These are phyloP conservation scores for Trichoderma koningiopsis DNA, from an alignment of 2,329 filamentous ascomycete genomes.

Conservation along the genomic window DNA sequence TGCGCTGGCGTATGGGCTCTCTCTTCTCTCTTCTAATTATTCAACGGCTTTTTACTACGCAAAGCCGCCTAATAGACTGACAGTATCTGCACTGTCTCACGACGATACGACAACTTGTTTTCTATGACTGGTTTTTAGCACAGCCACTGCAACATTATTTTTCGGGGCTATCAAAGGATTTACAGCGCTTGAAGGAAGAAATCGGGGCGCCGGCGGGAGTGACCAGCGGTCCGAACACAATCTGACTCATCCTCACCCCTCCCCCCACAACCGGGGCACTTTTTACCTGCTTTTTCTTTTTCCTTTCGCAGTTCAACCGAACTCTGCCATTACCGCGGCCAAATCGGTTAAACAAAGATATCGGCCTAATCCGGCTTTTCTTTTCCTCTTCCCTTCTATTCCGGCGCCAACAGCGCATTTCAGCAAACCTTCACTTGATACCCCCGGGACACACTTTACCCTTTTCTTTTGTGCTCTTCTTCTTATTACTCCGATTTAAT, in stretches of 20 bases:
- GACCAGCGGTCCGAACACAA: conserved; percentile 6
- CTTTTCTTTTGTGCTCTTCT: background rate
- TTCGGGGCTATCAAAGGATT: conserved; percentile 18
- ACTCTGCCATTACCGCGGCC: conserved; percentile 1
- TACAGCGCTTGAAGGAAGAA: conserved; percentile 12
- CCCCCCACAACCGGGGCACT: background rate
- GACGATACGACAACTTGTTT: conserved; percentile 12
- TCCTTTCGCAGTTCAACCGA: background rate
- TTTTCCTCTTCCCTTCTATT: background rate
- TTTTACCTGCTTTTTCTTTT: background rate
- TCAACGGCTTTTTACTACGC: background rate
- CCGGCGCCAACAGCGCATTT: background rate
- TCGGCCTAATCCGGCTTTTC: conserved; percentile 16
- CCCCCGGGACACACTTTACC: conserved; percentile 3
- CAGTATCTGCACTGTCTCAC: background rate
- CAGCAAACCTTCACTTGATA: conserved; percentile 12
- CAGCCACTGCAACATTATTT: conserved; percentile 2
- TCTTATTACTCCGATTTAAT: conserved; percentile 14
- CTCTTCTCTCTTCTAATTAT: background rate
- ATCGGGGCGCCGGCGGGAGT: conserved; percentile 16
- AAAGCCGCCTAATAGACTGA: conserved; percentile 8
- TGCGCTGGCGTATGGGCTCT: conserved; percentile 14
- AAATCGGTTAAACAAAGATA: conserved; percentile 3
- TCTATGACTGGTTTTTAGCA: conserved; percentile 10
- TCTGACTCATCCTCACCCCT: conserved; percentile 19